phyloP scores from a whole-genome alignment of 495 filamentous ascomycete genomes.

The Tetracladium marchalianum region DNA sequence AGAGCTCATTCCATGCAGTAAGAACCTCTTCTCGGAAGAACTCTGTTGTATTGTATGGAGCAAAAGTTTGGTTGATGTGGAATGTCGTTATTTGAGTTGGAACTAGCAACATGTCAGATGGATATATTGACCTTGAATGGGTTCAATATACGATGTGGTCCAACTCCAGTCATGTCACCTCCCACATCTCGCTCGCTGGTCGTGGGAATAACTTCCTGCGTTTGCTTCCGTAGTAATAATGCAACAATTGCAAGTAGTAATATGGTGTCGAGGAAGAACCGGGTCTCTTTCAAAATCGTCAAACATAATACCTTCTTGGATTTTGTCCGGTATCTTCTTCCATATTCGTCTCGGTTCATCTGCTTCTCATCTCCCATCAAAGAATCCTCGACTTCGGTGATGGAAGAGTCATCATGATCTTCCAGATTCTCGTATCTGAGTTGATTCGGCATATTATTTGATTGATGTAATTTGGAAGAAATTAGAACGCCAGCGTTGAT shows the following conservation, averaged over 20 bases:
- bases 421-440: slow-evolving; percentile 15
- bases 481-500: too few relatives aligned
- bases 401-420: slow-evolving; percentile 26
- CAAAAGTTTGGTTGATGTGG: slow-evolving; percentile 31
- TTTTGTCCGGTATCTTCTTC: slow-evolving; percentile 8
- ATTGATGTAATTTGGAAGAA: too few relatives aligned
- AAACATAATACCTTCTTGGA: slow-evolving; percentile 11
- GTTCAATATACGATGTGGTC: slow-evolving; percentile 20
- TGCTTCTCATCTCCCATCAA: slow-evolving; percentile 30
- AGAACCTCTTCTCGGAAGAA: slow-evolving; percentile 34
- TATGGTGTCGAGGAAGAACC: slow-evolving; percentile 27
- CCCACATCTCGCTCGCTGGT: slow-evolving; percentile 28
- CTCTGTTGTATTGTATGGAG: slow-evolving; percentile 34
- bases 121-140: slow-evolving; percentile 1
- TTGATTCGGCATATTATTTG: background rate
- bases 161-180: slow-evolving; percentile 31
- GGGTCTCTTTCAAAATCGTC: slow-evolving; percentile 14
- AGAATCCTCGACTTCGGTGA: slow-evolving; percentile 31
- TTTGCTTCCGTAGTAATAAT: slow-evolving; percentile 25
- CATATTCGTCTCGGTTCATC: slow-evolving; percentile 23
- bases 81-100: slow-evolving; percentile 32
- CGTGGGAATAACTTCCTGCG: slow-evolving; percentile 7
- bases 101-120: slow-evolving; percentile 18
- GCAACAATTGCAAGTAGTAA: slow-evolving; percentile 26
- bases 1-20: slow-evolving; percentile 32